Evolutionary conservation across 352 stramenopile species (phyloP).

Genomic region (Vaucheria bursata): DNA sequence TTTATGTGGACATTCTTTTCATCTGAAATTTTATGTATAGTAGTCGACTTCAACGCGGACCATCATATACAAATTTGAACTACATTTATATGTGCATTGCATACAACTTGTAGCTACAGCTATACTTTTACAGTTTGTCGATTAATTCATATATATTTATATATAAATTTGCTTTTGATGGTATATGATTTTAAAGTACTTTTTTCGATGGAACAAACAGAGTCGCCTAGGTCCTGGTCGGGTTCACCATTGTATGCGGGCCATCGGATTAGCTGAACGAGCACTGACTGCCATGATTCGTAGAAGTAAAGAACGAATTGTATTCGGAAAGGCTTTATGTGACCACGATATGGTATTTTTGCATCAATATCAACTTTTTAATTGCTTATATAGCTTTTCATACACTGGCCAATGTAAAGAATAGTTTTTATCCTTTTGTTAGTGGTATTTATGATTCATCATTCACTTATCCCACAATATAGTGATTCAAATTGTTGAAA

Average conservation of each 20-base stretch:
- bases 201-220: no score
- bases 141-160: no score
- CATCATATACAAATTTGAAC: no score
- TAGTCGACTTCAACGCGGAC: no score
- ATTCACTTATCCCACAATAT: neutral
- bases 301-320: constrained; percentile 2
- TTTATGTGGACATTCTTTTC: no score
- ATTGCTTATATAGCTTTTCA: neutral
- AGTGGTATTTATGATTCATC: neutral
- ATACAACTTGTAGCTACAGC: no score
- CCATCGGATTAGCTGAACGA: constrained; percentile 75
- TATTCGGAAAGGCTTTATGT: constrained; percentile 34
- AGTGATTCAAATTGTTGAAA: no score
- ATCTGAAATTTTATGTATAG: no score
- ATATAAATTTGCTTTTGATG: no score
- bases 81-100: no score
- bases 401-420: neutral
- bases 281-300: constrained; percentile 65
- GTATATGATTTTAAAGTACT: no score
- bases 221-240: constrained; percentile 69
- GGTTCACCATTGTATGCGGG: constrained; percentile 96
- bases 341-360: constrained; percentile 55
- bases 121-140: no score
- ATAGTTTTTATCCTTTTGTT: neutral
- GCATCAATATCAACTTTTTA: neutral